Percentiles rank a stretch among this genome's conserved stretches.
Conservation (phyloP, 345 rosid species). For the Fremontodendron californicum region DNA sequence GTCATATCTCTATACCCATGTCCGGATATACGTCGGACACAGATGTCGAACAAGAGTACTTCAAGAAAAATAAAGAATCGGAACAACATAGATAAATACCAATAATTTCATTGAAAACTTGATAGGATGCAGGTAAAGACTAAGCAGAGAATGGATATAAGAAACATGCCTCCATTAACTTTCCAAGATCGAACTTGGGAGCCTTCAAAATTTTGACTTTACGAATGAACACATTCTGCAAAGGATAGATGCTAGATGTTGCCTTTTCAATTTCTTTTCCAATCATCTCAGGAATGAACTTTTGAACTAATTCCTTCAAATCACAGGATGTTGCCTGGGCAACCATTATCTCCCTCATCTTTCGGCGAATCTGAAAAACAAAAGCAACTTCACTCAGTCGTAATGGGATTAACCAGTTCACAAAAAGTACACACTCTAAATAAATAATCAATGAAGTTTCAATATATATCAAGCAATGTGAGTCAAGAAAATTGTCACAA, state of each 20-base stretch:
- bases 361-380: slow-evolving; percentile 63
- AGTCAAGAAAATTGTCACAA: not conserved
- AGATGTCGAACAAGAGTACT: too few relatives aligned
- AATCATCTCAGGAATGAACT: slow-evolving; percentile 81
- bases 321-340: slow-evolving; percentile 81
- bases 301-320: slow-evolving; percentile 72
- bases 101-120: not conserved
- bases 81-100: too few relatives aligned
- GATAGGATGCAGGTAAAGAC: not conserved
- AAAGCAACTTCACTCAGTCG: not conserved
- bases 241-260: slow-evolving; percentile 71
- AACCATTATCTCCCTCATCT: slow-evolving; percentile 90
- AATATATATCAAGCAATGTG: too few relatives aligned
- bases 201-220: slow-evolving; percentile 93
- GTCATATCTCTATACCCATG: too few relatives aligned
- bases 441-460: not conserved
- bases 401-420: not conserved
- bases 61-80: too few relatives aligned
- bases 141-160: not conserved
- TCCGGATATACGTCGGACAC: too few relatives aligned
- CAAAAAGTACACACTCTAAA: not conserved
- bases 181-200: slow-evolving; percentile 96
- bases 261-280: slow-evolving; percentile 91
- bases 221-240: slow-evolving; percentile 83
- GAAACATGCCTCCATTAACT: slow-evolving; percentile 76